phyloP scores from a whole-genome alignment of 1,284 basidiomycete genomes.

The Gomphus bonarii region DNA sequence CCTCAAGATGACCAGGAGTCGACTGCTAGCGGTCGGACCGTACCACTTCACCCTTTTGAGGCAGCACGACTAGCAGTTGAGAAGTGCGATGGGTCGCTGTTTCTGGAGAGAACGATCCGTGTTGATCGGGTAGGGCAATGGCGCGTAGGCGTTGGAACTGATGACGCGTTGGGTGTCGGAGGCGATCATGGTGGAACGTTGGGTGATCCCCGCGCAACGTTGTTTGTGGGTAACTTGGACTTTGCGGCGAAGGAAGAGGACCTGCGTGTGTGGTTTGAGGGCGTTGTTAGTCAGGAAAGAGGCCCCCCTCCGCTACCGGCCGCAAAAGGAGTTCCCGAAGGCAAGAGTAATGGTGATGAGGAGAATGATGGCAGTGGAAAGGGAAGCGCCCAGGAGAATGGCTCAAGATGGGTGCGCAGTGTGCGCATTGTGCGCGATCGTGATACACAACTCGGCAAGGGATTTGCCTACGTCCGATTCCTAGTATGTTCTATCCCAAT shows the following conservation, averaged over 20 bases:
- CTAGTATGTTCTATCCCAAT: slow-evolving; percentile 39
- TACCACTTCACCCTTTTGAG: slow-evolving; percentile 59
- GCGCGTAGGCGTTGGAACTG: slow-evolving; percentile 21
- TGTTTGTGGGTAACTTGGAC: slow-evolving; percentile 92
- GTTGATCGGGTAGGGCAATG: slow-evolving; percentile 52
- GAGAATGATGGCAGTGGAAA: slow-evolving; percentile 17
- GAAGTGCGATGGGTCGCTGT: slow-evolving; percentile 61
- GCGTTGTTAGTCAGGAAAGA: slow-evolving; percentile 62
- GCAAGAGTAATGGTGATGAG: slow-evolving; percentile 19
- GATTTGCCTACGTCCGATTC: slow-evolving; percentile 92
- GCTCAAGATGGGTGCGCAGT: slow-evolving; percentile 62
- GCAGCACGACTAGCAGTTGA: slow-evolving; percentile 55
- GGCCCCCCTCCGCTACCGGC: slow-evolving; percentile 32
- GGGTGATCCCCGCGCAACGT: slow-evolving; percentile 68
- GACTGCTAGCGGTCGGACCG: background rate
- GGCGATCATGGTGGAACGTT: slow-evolving; percentile 13
- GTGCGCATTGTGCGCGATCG: slow-evolving; percentile 87
- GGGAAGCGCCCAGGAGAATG: slow-evolving; percentile 22
- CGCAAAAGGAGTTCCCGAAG: slow-evolving; percentile 14
- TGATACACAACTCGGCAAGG: slow-evolving; percentile 95
- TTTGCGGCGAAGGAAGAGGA: slow-evolving; percentile 90
- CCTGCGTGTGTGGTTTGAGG: slow-evolving; percentile 80
- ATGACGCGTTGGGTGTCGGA: slow-evolving; percentile 6
- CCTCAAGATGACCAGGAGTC: slow-evolving; percentile 21
- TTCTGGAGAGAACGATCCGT: slow-evolving; percentile 67